Conservation (phyloP, 106 monocot species). For the Allium sativum region DNA sequence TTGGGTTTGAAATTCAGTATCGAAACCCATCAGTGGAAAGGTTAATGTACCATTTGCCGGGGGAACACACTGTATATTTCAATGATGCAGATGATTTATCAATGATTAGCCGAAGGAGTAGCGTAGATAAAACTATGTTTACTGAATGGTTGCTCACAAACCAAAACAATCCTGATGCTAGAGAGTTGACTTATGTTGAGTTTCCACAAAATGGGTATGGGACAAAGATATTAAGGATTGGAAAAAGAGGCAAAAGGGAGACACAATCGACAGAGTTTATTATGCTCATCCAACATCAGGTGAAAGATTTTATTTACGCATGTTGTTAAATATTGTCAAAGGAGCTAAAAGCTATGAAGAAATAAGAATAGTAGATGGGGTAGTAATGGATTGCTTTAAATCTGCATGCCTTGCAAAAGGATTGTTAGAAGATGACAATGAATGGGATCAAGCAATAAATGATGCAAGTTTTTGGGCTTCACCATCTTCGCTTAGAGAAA, state of each 20-base stretch:
- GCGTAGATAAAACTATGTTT: not conserved
- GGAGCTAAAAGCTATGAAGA: not conserved
- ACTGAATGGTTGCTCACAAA: not conserved
- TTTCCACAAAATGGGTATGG: not conserved
- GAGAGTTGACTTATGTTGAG: not conserved
- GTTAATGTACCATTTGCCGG: not conserved
- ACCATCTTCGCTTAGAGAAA: not conserved
- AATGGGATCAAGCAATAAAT: not conserved
- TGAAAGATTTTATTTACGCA: not conserved
- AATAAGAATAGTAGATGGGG: not conserved
- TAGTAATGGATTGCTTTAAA: not conserved
- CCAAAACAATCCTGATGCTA: not conserved
- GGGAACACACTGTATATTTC: not conserved
- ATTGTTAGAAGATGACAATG: not conserved
- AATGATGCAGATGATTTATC: not conserved
- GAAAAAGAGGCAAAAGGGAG: not conserved
- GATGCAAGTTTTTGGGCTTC: not conserved
- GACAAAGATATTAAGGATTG: not conserved
- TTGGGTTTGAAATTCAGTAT: not conserved
- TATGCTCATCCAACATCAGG: not conserved
- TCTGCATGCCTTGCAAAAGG: not conserved
- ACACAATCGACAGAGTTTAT: not conserved
- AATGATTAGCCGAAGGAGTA: too few relatives aligned
- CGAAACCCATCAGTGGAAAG: not conserved
- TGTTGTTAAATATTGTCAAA: not conserved